phyloP scores from a whole-genome alignment of 2,329 filamentous ascomycete genomes.

The Lomentospora prolificans region DNA sequence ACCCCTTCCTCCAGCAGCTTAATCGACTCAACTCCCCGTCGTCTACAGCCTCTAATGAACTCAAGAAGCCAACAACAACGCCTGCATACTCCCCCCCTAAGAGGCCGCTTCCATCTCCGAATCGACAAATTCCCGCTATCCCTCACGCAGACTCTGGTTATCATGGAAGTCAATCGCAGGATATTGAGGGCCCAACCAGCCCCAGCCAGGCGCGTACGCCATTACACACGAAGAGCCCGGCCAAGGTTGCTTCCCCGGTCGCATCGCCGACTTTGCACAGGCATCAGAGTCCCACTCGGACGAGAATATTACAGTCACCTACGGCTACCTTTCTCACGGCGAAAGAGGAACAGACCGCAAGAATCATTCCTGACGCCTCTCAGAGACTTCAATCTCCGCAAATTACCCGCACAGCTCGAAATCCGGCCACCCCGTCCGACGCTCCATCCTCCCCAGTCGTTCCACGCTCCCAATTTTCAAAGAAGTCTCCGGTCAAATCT shows the following conservation, averaged over 20 bases:
- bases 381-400: constrained; percentile 9
- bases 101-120: constrained; percentile 15
- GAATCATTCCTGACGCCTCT: constrained; percentile 12
- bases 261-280: neutral
- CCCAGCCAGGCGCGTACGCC: neutral
- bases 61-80: constrained; percentile 5
- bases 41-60: constrained; percentile 21
- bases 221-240: neutral
- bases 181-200: neutral
- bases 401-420: constrained; percentile 12
- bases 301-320: constrained; percentile 20
- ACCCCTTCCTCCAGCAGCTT: constrained; percentile 40
- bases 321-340: constrained; percentile 32
- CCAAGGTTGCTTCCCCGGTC: neutral
- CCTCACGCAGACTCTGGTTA: constrained; percentile 56
- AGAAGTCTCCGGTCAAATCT: constrained; percentile 12
- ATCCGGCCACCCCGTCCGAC: constrained; percentile 7
- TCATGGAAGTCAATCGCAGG: constrained; percentile 50
- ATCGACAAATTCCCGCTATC: neutral
- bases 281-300: constrained; percentile 16
- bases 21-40: constrained; percentile 44
- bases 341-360: constrained; percentile 32
- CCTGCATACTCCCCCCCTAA: constrained; percentile 7
- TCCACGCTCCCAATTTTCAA: constrained; percentile 14
- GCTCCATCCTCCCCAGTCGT: constrained; percentile 7